Percentiles rank a stretch among this genome's conserved stretches.
phyloP scores from a whole-genome alignment of 768 basidiomycete species.

The Neoboletus subvelutipes region DNA sequence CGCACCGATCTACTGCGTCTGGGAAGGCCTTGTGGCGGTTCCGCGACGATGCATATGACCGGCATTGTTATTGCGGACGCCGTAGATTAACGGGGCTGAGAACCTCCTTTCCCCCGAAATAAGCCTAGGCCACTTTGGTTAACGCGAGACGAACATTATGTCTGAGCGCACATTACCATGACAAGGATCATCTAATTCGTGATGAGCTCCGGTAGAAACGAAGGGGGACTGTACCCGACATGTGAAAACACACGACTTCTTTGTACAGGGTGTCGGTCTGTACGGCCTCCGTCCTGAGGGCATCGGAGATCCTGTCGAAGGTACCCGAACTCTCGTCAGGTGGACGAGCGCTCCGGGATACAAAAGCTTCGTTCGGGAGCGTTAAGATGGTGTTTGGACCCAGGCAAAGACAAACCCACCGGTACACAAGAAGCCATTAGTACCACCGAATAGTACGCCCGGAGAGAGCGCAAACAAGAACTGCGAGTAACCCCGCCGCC shows the following conservation, averaged over 20 bases:
- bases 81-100: conserved; percentile 20
- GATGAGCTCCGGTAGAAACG: conserved; percentile 7
- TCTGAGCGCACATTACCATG: conserved; percentile 5
- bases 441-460: conserved; percentile 22
- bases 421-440: conserved; percentile 10
- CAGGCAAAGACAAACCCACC: conserved; percentile 3
- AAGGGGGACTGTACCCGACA: not conserved
- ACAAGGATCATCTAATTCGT: not conserved
- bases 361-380: conserved; percentile 6
- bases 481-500: conserved; percentile 20
- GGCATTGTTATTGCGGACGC: conserved; percentile 24
- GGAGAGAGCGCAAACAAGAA: conserved; percentile 22
- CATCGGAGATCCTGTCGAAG: conserved; percentile 15
- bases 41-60: conserved; percentile 22
- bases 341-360: conserved; percentile 5
- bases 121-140: conserved; percentile 1
- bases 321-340: conserved; percentile 3
- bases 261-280: not conserved
- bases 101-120: conserved; percentile 11
- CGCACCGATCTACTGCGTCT: conserved; percentile 27
- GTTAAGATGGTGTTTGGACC: conserved; percentile 6
- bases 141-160: not conserved
- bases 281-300: conserved; percentile 9
- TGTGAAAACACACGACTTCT: not conserved
- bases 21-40: conserved; percentile 30